Conservation (phyloP, 345 rosid species). For the Schrenkiella parvula region DNA sequence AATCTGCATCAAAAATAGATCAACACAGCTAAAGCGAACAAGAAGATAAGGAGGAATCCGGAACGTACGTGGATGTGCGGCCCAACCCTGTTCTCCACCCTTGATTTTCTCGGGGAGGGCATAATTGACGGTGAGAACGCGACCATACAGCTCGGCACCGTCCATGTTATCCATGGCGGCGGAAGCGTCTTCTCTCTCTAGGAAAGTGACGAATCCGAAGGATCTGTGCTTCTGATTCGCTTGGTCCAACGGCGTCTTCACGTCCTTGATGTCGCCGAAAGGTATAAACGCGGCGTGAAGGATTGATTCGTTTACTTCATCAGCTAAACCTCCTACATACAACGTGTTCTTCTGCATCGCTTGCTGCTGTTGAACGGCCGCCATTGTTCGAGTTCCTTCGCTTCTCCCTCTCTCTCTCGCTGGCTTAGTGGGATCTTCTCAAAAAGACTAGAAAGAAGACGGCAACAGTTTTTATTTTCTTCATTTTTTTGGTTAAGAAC, state of each 20-base stretch:
- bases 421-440: background rate
- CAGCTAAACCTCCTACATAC: slow-evolving; percentile 94
- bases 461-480: background rate
- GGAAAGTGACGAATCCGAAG: slow-evolving; percentile 95
- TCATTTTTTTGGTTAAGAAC: background rate
- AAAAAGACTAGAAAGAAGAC: background rate
- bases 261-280: slow-evolving; percentile 96
- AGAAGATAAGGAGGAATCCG: background rate
- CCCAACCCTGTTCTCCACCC: slow-evolving; percentile 99
- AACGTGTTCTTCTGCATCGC: slow-evolving; percentile 96
- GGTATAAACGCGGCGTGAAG: slow-evolving; percentile 95
- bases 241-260: slow-evolving; percentile 90
- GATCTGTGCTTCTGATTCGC: slow-evolving; percentile 99
- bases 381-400: slow-evolving; percentile 14
- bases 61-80: slow-evolving; percentile 94
- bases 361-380: slow-evolving; percentile 38
- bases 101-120: slow-evolving; percentile 94
- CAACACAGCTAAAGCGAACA: background rate
- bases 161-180: slow-evolving; percentile 99
- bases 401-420: background rate
- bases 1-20: background rate
- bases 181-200: slow-evolving; percentile 77
- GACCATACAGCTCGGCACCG: slow-evolving; percentile 96
- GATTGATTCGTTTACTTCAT: slow-evolving; percentile 91
- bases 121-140: slow-evolving; percentile 94